These are phyloP conservation scores for Graphilbum sp. DNA, from an alignment of 2,329 filamentous ascomycete species.

Conservation along the genomic window DNA sequence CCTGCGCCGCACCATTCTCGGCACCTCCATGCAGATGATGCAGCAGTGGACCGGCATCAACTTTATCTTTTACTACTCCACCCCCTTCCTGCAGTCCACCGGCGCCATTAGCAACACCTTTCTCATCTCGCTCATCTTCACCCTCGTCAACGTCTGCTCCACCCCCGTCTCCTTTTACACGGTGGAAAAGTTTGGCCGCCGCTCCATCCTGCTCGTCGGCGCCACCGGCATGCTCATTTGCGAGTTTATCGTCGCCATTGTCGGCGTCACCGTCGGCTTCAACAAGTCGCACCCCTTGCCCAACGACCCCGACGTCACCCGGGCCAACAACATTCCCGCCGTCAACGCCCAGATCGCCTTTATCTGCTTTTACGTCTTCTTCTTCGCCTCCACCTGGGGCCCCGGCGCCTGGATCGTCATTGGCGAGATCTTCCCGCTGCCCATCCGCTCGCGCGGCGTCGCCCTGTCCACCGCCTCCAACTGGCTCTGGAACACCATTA, in stretches of 20 bases:
- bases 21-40: constrained; percentile 65
- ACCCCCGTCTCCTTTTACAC: constrained; percentile 80
- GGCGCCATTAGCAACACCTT: constrained; percentile 65
- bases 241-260: constrained; percentile 73
- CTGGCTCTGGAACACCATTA: constrained; percentile 69
- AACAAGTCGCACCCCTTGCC: constrained; percentile 29
- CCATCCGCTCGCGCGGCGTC: constrained; percentile 76
- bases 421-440: constrained; percentile 80
- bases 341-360: constrained; percentile 65
- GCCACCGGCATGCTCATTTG: constrained; percentile 70
- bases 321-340: constrained; percentile 37
- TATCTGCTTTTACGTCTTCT: constrained; percentile 86
- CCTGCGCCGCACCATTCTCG: constrained; percentile 54
- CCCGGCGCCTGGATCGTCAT: constrained; percentile 69
- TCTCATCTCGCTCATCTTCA: constrained; percentile 72
- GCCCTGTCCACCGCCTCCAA: constrained; percentile 76
- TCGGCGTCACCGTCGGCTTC: constrained; percentile 46
- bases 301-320: constrained; percentile 21
- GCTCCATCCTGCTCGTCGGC: constrained; percentile 62
- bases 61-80: constrained; percentile 77
- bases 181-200: constrained; percentile 68
- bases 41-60: constrained; percentile 77
- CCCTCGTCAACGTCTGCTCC: constrained; percentile 71
- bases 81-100: constrained; percentile 66
- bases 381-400: constrained; percentile 81